A percentile compares a stretch with the other conserved stretches of the same genome.
Evolutionary conservation across 768 basidiomycete species (phyloP).

Genomic region (Pleurotus tuber-regium): DNA sequence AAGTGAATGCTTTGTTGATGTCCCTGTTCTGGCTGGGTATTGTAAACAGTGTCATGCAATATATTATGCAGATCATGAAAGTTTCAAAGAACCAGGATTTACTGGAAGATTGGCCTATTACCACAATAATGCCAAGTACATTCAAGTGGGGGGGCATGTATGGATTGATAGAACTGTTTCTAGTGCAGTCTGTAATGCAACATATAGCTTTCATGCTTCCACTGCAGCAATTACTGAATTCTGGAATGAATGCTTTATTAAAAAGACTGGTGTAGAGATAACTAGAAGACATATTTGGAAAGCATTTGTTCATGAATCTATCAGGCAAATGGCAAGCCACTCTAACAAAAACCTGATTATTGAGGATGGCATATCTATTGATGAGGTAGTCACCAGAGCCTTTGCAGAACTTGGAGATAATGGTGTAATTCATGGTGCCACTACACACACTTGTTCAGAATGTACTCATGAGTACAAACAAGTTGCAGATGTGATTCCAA

Average conservation of each 20-base stretch:
- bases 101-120: conserved; percentile 1
- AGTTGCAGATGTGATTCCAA: conserved; percentile 5
- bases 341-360: conserved; percentile 2
- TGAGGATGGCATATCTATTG: conserved; percentile 8
- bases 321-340: conserved; percentile 13
- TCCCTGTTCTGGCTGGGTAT: conserved; percentile 16
- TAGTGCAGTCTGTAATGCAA: conserved; percentile 14
- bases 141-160: conserved; percentile 13
- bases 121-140: conserved; percentile 13
- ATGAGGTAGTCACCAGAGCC: conserved; percentile 9
- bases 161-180: conserved; percentile 17
- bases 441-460: conserved; percentile 10
- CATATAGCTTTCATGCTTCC: conserved; percentile 20
- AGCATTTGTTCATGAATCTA: conserved; percentile 20
- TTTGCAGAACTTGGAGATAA: conserved; percentile 5
- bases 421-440: conserved; percentile 10
- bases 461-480: conserved; percentile 12
- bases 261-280: conserved; percentile 2
- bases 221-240: conserved; percentile 14
- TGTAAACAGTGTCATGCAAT: conserved; percentile 14
- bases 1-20: conserved; percentile 4
- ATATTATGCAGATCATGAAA: conserved; percentile 21
- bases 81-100: not conserved
- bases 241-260: conserved; percentile 15
- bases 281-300: conserved; percentile 16